Conservation (phyloP, 2,329 filamentous ascomycete species). For the Penicillium sp. region DNA sequence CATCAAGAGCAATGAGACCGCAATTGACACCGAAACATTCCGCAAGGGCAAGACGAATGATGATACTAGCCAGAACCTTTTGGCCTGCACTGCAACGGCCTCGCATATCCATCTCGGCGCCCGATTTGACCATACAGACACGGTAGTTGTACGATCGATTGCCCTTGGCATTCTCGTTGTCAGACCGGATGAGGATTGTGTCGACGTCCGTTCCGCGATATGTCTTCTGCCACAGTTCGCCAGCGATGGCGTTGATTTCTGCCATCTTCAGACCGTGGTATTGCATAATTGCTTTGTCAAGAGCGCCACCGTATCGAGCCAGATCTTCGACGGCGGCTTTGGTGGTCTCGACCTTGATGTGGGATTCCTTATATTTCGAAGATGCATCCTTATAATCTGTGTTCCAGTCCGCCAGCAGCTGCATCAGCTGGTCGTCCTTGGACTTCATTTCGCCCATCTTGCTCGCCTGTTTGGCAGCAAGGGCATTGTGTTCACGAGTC, state of each 20-base stretch:
- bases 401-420: conserved; percentile 75
- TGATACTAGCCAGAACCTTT: conserved; percentile 93
- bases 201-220: conserved; percentile 98
- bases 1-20: conserved; percentile 92
- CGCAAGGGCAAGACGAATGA: conserved; percentile 91
- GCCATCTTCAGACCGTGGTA: conserved; percentile 97
- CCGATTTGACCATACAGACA: conserved; percentile 95
- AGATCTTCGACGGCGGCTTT: conserved; percentile 92
- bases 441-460: conserved; percentile 76
- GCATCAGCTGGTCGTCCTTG: conserved; percentile 75
- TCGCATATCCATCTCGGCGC: conserved; percentile 99
- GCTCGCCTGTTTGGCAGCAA: conserved; percentile 69
- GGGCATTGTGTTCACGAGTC: conserved; percentile 65
- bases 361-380: conserved; percentile 75
- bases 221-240: conserved; percentile 94
- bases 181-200: conserved; percentile 90
- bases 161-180: conserved; percentile 71
- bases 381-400: conserved; percentile 83
- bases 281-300: conserved; percentile 96
- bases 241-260: conserved; percentile 91
- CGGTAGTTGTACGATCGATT: conserved; percentile 95
- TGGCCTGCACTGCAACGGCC: conserved; percentile 95
- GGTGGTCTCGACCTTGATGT: conserved; percentile 86
- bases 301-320: conserved; percentile 72
- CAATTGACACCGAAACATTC: conserved; percentile 97